Evolutionary conservation across 176 grass and related monocot genomes (phyloP), one percentile per base, ranked within the genome.

Genomic region (Bonia amplexicaulis): DNA sequence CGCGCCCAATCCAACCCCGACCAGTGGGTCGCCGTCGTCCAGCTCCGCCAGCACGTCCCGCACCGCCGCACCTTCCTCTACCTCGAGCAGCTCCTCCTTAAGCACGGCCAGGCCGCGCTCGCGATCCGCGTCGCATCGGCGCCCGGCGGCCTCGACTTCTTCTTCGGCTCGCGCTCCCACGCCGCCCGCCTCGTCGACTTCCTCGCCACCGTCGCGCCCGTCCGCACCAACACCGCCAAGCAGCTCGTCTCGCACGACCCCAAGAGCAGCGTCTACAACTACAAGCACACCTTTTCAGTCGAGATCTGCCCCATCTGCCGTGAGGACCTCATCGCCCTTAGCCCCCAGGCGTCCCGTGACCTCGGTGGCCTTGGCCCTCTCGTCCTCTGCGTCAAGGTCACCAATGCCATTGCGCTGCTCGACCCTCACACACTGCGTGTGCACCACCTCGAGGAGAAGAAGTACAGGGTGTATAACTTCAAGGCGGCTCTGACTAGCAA

Each of bases 301-400:
- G 95, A 97, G 84, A 97, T 97, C 42, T 93, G 87, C 76, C 95
- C 92, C 29, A 92, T 97, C 71, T 97, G 95, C 85, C 92, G 92
- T n/a, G 92, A 95, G 85, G 95, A 97, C 81, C 85, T 95, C 79
- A 88, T 94, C 66, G 90, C 90, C 3, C 92, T 97, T 39, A 90
- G 90, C 31, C 92, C 89, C 57, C 90, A 95, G 82, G 85, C 87
- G 23, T 88, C 90, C 7, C 88, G 90, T 13, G 88, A 90, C 12
- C 89, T 95, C 12, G 95, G 92, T 52, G 93, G 93, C 19, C 88
- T 97, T 73, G 95, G 95, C 20, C 95, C 90, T 2, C 73, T 97
- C 2, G 95, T 97, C 62, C 89, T 97, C 41, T 94, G 95, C 73
- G 79, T 87, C 70, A 97, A 91, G 81, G 90, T 94, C 26, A 91